A percentile compares a stretch with the other conserved stretches of the same genome.
phyloP scores from a whole-genome alignment of 2,329 filamentous ascomycete genomes.

The Talaromyces sp. region DNA sequence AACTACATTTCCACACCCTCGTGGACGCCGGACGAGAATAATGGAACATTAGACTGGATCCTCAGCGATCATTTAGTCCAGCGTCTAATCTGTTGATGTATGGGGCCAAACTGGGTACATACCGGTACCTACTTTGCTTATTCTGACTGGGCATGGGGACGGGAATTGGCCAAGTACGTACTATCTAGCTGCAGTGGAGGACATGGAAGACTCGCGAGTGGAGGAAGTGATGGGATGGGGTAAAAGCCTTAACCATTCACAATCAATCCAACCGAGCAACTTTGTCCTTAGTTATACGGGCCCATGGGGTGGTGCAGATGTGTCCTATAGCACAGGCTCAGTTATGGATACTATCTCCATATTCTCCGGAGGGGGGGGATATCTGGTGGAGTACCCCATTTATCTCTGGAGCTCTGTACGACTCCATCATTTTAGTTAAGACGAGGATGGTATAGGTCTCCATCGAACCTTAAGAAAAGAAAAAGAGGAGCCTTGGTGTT shows the following conservation, averaged over 20 bases:
- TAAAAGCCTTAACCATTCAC: neutral
- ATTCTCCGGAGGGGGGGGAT: neutral
- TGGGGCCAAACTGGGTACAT: neutral
- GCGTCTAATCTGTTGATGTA: neutral
- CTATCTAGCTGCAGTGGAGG: neutral
- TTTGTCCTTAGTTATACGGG: neutral
- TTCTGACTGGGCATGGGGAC: neutral
- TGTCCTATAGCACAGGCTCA: neutral
- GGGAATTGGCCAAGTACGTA: neutral
- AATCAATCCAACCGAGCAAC: neutral
- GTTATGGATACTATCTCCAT: neutral
- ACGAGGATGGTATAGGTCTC: conserved; percentile 1
- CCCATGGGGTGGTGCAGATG: neutral
- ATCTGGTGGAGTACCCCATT: conserved; percentile 7
- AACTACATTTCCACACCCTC: conserved; percentile 10
- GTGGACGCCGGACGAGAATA: neutral
- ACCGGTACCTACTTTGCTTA: neutral
- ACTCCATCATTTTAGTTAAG: neutral
- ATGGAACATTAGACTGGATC: neutral
- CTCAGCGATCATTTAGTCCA: neutral
- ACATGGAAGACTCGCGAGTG: neutral
- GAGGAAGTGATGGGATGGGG: neutral
- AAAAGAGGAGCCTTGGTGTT: neutral
- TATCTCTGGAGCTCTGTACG: neutral
- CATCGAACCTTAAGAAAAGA: neutral